phyloP scores from a whole-genome alignment of 768 basidiomycete genomes.

The Galerina marginata region DNA sequence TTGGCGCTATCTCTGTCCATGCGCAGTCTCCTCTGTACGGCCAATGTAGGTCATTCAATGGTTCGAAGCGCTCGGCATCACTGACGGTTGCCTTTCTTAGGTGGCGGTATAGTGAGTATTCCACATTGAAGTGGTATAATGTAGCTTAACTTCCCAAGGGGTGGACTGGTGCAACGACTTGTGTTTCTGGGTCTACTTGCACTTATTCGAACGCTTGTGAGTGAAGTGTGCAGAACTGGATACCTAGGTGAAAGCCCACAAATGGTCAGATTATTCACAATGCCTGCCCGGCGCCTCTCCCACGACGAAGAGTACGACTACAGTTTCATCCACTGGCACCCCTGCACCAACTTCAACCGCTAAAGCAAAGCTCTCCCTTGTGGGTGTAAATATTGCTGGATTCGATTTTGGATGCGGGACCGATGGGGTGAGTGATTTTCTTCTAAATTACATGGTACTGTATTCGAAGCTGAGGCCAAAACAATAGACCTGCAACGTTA shows the following conservation, averaged over 20 bases:
- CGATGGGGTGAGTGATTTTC: slow-evolving; percentile 37
- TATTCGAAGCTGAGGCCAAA: not conserved
- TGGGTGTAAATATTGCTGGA: slow-evolving; percentile 59
- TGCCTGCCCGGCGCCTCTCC: slow-evolving; percentile 17
- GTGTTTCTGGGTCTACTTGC: slow-evolving; percentile 17
- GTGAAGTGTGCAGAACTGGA: not conserved
- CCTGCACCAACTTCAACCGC: slow-evolving; percentile 24
- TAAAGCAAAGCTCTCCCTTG: slow-evolving; percentile 39
- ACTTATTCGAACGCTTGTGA: slow-evolving; percentile 17
- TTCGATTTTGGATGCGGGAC: slow-evolving; percentile 59
- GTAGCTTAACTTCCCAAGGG: not conserved
- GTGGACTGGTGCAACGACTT: slow-evolving; percentile 20
- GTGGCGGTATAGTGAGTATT: slow-evolving; percentile 16
- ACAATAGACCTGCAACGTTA: slow-evolving; percentile 37
- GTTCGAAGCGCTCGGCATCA: not conserved
- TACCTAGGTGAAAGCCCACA: no score
- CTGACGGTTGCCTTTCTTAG: not conserved
- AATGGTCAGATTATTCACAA: slow-evolving; percentile 16
- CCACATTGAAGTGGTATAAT: not conserved
- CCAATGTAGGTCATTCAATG: slow-evolving; percentile 9
- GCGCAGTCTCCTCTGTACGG: slow-evolving; percentile 15
- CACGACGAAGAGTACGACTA: slow-evolving; percentile 7
- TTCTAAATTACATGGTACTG: not conserved
- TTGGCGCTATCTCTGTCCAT: slow-evolving; percentile 3
- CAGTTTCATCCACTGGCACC: slow-evolving; percentile 13